Conservation (phyloP, 2,329 filamentous ascomycete genomes). For the Tricladium varicosporioides region DNA sequence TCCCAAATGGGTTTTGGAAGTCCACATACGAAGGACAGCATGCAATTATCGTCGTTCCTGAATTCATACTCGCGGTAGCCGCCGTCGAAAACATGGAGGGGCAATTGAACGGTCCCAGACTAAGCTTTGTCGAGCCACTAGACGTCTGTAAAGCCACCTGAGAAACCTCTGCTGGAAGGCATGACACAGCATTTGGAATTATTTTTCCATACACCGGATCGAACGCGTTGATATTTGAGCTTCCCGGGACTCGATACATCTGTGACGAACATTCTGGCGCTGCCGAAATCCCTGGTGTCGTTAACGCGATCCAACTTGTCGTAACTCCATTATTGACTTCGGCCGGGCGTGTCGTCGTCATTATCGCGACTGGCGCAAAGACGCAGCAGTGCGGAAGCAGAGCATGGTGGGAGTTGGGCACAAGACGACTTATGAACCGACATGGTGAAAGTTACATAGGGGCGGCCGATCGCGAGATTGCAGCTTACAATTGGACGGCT, state of each 20-base stretch:
- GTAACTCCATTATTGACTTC: conserved; percentile 17
- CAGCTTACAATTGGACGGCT: not conserved
- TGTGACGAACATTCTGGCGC: conserved; percentile 12
- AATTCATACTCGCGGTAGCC: conserved; percentile 9
- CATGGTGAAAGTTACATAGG: not conserved
- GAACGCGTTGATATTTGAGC: conserved; percentile 11
- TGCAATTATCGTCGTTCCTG: conserved; percentile 8
- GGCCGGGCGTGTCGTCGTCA: conserved; percentile 11
- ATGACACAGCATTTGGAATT: conserved; percentile 8
- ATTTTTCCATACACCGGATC: conserved; percentile 11
- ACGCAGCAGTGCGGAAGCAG: conserved; percentile 1
- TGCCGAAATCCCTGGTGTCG: conserved; percentile 15
- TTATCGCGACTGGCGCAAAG: conserved; percentile 12
- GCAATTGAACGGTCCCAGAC: conserved; percentile 14
- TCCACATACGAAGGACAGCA: conserved; percentile 20
- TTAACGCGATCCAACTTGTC: conserved; percentile 19
- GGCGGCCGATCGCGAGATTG: not conserved
- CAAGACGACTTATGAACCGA: not conserved
- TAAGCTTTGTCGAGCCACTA: not conserved
- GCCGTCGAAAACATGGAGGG: conserved; percentile 15
- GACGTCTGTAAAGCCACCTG: not conserved
- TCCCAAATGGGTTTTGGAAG: not conserved
- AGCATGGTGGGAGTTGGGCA: not conserved
- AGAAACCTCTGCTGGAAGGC: conserved; percentile 10
- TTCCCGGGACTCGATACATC: conserved; percentile 11